Base-by-base conservation (phyloP, 1,284 basidiomycete species). In the Thecaphora frezii region DNA sequence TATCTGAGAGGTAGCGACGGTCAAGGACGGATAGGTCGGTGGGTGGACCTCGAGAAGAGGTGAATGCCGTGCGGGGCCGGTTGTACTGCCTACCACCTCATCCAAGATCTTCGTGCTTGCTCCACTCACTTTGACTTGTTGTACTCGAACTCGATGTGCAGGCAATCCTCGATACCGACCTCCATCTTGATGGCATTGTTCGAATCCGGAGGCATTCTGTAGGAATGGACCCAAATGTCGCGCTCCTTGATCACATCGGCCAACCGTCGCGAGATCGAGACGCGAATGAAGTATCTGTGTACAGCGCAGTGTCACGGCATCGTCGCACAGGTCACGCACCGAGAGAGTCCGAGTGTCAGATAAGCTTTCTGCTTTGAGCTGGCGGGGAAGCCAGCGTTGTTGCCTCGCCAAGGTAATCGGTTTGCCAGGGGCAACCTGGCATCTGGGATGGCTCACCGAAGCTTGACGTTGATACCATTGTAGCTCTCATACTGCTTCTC, bases 111-210 rank as follows among this genome's bases (percentile, higher is more conserved):
- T n/a, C n/a, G n/a, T n/a, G n/a, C n/a, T 24, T 19, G 26, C 24
- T 16, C 8, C 8, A 57, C 67, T 54, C 47, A 73, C 71, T 97
- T 97, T 56, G 93, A 96, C 80, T 97, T 97, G 84, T 98, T 97
- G 82, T 98, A 97, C 81, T 98, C 94, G 73, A 98, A 97, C 81
- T 98, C 94, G 75, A 98, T 98, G 79, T 98, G 94, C 69, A 97
- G 81, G 80, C 94, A 97, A 78, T 98, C 94, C 79, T 97, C 94
- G 62, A 98, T 97, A 18, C 94, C 94, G 36, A 98, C 96, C 81
- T 98, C 94, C 96, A 98, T 98, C 84, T 96, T 97, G 82, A 97
- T 97, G 30, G 91, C 89, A 78, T 93, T 94, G 81, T 96, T 97
- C 70, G 86, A 89, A 79, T 98, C 96, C 52, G 94, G 93, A 2